A percentile compares a stretch with the other conserved stretches of the same genome.
These are phyloP conservation scores for Primulina tabacum DNA, from an alignment of 257 asterid species.

Conservation along the genomic window DNA sequence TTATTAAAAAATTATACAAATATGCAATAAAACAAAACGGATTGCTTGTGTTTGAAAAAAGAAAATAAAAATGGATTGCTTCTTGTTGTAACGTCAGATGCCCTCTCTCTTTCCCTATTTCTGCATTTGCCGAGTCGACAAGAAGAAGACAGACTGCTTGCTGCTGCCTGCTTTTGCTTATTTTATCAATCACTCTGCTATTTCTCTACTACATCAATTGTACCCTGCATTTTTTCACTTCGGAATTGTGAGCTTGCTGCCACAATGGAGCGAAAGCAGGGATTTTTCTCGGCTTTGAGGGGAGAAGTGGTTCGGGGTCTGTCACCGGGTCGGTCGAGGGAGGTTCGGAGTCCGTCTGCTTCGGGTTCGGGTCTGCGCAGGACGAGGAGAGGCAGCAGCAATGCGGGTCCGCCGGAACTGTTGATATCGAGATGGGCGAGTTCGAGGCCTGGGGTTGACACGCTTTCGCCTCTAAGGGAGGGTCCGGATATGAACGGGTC, in stretches of 20 bases:
- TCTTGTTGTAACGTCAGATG: neutral
- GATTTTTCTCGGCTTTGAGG: constrained; percentile 47
- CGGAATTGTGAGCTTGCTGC: neutral
- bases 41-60: too few relatives aligned
- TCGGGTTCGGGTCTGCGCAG: constrained; percentile 39
- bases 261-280: constrained; percentile 50
- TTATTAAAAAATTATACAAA: too few relatives aligned
- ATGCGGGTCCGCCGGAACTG: constrained; percentile 37
- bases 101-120: neutral
- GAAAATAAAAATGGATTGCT: neutral
- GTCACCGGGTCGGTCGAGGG: constrained; percentile 46
- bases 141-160: too few relatives aligned
- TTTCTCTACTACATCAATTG: neutral
- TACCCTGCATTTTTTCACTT: neutral
- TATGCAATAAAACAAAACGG: too few relatives aligned
- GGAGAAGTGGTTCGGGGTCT: constrained; percentile 50
- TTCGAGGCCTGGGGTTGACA: constrained; percentile 44
- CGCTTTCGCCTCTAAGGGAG: constrained; percentile 59
- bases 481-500: constrained; percentile 66
- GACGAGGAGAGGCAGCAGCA: constrained; percentile 32
- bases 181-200: neutral
- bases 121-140: neutral
- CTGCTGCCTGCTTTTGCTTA: neutral
- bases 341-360: constrained; percentile 40
- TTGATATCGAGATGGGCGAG: constrained; percentile 37